A percentile compares a stretch with the other conserved stretches of the same genome.
Evolutionary conservation across 1,284 basidiomycete genomes (phyloP).

Genomic region (Ceratobasidium sp.): DNA sequence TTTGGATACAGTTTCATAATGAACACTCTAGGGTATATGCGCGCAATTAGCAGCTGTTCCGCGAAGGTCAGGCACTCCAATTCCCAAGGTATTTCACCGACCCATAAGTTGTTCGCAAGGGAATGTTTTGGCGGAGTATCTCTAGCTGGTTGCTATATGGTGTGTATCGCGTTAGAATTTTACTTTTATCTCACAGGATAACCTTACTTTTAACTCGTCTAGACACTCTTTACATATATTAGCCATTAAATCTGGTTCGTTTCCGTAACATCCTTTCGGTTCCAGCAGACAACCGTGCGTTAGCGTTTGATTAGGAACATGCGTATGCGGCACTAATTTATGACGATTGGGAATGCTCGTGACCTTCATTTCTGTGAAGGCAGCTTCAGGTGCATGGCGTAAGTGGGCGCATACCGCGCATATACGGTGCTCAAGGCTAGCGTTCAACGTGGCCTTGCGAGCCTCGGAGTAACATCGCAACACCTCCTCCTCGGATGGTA

Average conservation of each 20-base stretch:
- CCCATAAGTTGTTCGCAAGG: conserved; percentile 59
- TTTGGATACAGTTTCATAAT: conserved; percentile 58
- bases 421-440: neutral
- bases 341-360: neutral
- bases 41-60: conserved; percentile 55
- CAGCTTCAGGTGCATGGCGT: neutral
- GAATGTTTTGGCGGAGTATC: conserved; percentile 51
- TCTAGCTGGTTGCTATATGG: neutral
- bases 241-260: neutral
- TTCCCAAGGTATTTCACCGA: conserved; percentile 55
- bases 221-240: neutral
- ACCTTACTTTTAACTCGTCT: neutral
- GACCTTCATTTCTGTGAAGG: neutral
- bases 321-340: neutral
- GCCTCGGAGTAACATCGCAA: neutral
- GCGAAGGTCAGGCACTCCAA: conserved; percentile 53
- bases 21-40: conserved; percentile 53
- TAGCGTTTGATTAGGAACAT: neutral
- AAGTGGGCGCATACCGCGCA: neutral
- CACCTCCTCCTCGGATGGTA: neutral
- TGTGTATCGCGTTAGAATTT: neutral
- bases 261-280: neutral
- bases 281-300: conserved; percentile 4
- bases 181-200: neutral
- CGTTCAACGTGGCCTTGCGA: neutral